Evolutionary conservation across 208 protist species (phyloP).

Genomic region (Herpetomonas tarakana): DNA sequence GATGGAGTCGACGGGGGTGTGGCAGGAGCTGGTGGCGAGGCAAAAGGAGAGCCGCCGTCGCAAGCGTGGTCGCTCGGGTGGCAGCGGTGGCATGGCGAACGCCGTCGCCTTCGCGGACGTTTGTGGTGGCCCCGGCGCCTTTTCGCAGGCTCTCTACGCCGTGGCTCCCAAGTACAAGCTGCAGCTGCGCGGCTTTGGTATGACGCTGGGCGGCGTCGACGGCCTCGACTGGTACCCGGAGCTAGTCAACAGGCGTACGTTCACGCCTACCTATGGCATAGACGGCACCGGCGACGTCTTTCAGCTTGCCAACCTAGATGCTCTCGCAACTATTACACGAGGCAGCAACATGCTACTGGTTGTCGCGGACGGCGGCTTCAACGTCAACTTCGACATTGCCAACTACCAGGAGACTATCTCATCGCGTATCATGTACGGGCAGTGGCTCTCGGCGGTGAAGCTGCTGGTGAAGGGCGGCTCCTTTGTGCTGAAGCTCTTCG

Average conservation of each 20-base stretch:
- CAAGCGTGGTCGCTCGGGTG: constrained; percentile 16
- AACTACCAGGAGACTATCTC: constrained; percentile 91
- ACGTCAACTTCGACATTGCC: constrained; percentile 54
- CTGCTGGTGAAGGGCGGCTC: constrained; percentile 58
- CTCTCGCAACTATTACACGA: constrained; percentile 42
- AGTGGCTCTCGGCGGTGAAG: constrained; percentile 80
- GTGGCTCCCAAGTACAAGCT: constrained; percentile 28
- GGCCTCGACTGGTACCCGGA: constrained; percentile 82
- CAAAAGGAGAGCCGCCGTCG: constrained; percentile 12
- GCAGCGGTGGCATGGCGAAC: neutral
- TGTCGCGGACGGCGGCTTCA: constrained; percentile 92
- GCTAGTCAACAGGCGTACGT: constrained; percentile 37
- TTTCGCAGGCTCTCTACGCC: constrained; percentile 74
- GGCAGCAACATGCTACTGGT: constrained; percentile 51
- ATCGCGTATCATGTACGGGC: constrained; percentile 77
- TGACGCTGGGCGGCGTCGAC: constrained; percentile 68
- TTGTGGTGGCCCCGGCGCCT: constrained; percentile 89
- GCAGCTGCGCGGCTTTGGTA: constrained; percentile 70
- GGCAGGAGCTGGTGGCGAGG: constrained; percentile 34
- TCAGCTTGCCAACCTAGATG: constrained; percentile 73
- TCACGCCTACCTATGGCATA: constrained; percentile 76
- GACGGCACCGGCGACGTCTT: constrained; percentile 87
- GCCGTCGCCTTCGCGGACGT: constrained; percentile 78
- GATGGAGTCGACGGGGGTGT: constrained; percentile 74
- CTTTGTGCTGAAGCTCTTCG: constrained; percentile 90